These are phyloP conservation scores for Porphyrellus sp. DNA, from an alignment of 1,284 basidiomycete species.

Conservation along the genomic window DNA sequence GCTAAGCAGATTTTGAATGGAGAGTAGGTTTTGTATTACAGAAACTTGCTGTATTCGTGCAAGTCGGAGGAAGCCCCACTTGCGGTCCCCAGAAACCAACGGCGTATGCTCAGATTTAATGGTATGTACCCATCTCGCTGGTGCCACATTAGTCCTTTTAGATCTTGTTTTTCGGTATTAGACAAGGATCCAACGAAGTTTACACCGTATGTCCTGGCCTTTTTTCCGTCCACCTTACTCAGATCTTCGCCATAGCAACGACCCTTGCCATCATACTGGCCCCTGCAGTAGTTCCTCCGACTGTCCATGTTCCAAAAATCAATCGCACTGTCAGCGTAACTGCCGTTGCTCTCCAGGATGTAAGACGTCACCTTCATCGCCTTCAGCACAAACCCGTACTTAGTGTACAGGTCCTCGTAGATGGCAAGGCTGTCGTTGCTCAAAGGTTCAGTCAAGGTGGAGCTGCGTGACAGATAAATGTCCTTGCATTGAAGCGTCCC, in stretches of 20 bases:
- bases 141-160: not conserved
- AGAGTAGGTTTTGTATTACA: conserved; percentile 32
- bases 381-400: not conserved
- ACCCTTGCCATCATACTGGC: conserved; percentile 42
- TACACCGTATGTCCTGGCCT: conserved; percentile 36
- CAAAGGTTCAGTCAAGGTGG: conserved; percentile 14
- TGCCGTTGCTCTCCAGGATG: conserved; percentile 41
- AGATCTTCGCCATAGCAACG: conserved; percentile 25
- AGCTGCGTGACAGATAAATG: conserved; percentile 35
- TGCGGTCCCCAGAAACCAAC: conserved; percentile 5
- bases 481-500: conserved; percentile 32
- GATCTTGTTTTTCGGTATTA: conserved; percentile 11
- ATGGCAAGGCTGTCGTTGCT: conserved; percentile 42
- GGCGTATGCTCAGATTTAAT: conserved; percentile 20
- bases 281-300: conserved; percentile 32
- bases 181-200: conserved; percentile 35
- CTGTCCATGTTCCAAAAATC: conserved; percentile 38
- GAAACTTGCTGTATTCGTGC: conserved; percentile 16
- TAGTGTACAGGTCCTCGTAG: conserved; percentile 36
- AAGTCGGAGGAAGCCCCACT: not conserved
- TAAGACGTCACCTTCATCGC: conserved; percentile 20
- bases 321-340: conserved; percentile 39
- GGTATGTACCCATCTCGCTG: conserved; percentile 16
- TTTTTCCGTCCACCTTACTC: not conserved
- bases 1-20: not conserved